phyloP scores from a whole-genome alignment of 2,329 filamentous ascomycete genomes.

The Stachybotrys chartarum region DNA sequence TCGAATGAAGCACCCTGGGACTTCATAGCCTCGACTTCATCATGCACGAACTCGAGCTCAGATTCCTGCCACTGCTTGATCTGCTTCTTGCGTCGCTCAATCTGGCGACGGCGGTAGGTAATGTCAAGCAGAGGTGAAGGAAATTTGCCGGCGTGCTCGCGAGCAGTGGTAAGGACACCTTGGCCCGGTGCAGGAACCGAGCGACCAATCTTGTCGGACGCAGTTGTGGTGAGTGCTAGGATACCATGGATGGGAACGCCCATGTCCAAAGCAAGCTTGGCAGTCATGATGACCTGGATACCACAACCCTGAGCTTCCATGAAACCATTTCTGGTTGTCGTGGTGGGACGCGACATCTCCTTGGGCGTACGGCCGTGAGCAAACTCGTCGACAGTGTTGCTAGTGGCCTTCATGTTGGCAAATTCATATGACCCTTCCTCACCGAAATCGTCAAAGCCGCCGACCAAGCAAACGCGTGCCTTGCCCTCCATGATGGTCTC shows the following conservation, averaged over 20 bases:
- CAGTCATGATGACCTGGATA: conserved; percentile 98
- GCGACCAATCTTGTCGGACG: conserved; percentile 97
- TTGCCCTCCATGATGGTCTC: conserved; percentile 99
- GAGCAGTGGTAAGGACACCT: conserved; percentile 91
- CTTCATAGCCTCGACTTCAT: conserved; percentile 89
- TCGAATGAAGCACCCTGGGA: conserved; percentile 66
- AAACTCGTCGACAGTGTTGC: conserved; percentile 95
- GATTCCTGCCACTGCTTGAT: conserved; percentile 97
- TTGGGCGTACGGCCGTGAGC: conserved; percentile 88
- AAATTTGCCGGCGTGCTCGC: conserved; percentile 85
- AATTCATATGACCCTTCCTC: conserved; percentile 99
- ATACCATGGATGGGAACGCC: conserved; percentile 97
- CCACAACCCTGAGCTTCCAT: conserved; percentile 99
- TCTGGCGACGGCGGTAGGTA: conserved; percentile 92
- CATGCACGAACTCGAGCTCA: conserved; percentile 85
- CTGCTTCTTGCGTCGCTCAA: conserved; percentile 87
- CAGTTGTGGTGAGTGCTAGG: conserved; percentile 86
- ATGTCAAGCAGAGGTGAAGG: conserved; percentile 94
- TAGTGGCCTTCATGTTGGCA: conserved; percentile 99
- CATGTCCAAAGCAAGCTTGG: conserved; percentile 93
- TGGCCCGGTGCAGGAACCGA: conserved; percentile 95
- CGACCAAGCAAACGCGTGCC: conserved; percentile 93
- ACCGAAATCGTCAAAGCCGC: conserved; percentile 98
- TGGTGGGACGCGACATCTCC: conserved; percentile 97
- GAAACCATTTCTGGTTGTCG: conserved; percentile 93